Percentiles rank a stretch among this genome's conserved stretches.
phyloP scores from a whole-genome alignment of 2,329 filamentous ascomycete species.

The Hirsutella thompsonii region DNA sequence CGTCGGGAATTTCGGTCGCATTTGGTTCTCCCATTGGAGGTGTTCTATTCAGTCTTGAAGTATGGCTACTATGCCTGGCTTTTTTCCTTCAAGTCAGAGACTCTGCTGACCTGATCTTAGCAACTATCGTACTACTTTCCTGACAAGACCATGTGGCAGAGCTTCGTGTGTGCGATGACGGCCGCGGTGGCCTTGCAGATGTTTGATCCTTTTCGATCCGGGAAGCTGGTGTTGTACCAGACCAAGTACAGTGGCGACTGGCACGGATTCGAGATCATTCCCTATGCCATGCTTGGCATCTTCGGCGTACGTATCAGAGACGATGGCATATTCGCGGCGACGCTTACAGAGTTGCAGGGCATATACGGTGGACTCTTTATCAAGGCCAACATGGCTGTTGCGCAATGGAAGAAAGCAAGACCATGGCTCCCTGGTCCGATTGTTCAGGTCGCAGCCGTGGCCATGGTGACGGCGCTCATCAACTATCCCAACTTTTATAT shows the following conservation, averaged over 20 bases:
- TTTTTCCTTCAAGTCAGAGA: neutral
- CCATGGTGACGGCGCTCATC: constrained; percentile 71
- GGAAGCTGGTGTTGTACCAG: constrained; percentile 98
- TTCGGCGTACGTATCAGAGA: constrained; percentile 51
- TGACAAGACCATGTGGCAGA: constrained; percentile 93
- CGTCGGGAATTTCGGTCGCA: constrained; percentile 87
- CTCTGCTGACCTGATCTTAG: neutral
- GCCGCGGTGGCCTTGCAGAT: constrained; percentile 84
- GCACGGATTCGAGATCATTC: constrained; percentile 94
- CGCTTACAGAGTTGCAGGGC: constrained; percentile 20
- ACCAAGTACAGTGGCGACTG: constrained; percentile 90
- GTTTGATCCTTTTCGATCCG: constrained; percentile 96
- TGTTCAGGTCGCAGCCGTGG: constrained; percentile 68
- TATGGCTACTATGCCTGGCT: neutral
- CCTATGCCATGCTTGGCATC: constrained; percentile 81
- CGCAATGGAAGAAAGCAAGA: constrained; percentile 60
- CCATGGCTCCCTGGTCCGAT: constrained; percentile 60
- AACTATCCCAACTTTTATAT: constrained; percentile 98
- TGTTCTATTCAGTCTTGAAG: constrained; percentile 90
- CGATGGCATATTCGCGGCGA: neutral
- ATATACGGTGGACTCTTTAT: constrained; percentile 95
- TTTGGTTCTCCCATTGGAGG: constrained; percentile 97
- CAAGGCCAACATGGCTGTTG: constrained; percentile 68
- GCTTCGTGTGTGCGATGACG: constrained; percentile 93
- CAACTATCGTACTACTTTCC: constrained; percentile 97